Evolutionary conservation across 805 yeast genomes (phyloP).

Genomic region (Candida golubevii): DNA sequence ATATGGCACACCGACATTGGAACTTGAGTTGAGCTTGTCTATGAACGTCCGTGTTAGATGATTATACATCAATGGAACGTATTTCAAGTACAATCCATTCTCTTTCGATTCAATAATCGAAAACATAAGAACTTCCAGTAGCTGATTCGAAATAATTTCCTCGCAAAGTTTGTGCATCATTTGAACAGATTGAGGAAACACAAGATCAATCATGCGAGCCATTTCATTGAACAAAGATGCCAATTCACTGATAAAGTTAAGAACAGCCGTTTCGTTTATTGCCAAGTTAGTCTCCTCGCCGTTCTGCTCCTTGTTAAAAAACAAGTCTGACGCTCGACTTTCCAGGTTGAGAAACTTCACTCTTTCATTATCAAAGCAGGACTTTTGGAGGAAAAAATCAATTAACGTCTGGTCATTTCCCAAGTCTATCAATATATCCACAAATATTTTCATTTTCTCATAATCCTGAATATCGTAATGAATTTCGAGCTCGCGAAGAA

Average conservation of each 20-base stretch:
- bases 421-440: slow-evolving; percentile 31
- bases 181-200: slow-evolving; percentile 43
- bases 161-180: slow-evolving; percentile 48
- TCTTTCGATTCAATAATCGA: slow-evolving; percentile 27
- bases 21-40: slow-evolving; percentile 22
- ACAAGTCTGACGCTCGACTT: slow-evolving; percentile 20
- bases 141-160: slow-evolving; percentile 38
- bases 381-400: slow-evolving; percentile 42
- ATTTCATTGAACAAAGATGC: slow-evolving; percentile 36
- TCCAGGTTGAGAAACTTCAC: slow-evolving; percentile 29
- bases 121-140: slow-evolving; percentile 30
- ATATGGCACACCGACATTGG: slow-evolving; percentile 37
- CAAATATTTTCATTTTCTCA: slow-evolving; percentile 32
- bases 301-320: slow-evolving; percentile 14
- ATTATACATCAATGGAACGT: slow-evolving; percentile 40
- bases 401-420: slow-evolving; percentile 40
- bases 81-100: slow-evolving; percentile 26
- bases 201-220: slow-evolving; percentile 34
- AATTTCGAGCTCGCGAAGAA: slow-evolving; percentile 62
- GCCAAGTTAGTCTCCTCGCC: slow-evolving; percentile 1
- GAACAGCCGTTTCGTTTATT: neutral
- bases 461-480: slow-evolving; percentile 48
- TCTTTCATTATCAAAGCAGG: slow-evolving; percentile 36
- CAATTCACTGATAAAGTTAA: slow-evolving; percentile 25
- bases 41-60: slow-evolving; percentile 25